phyloP scores from a whole-genome alignment of 495 filamentous ascomycete genomes.

The Xylaria grammica region DNA sequence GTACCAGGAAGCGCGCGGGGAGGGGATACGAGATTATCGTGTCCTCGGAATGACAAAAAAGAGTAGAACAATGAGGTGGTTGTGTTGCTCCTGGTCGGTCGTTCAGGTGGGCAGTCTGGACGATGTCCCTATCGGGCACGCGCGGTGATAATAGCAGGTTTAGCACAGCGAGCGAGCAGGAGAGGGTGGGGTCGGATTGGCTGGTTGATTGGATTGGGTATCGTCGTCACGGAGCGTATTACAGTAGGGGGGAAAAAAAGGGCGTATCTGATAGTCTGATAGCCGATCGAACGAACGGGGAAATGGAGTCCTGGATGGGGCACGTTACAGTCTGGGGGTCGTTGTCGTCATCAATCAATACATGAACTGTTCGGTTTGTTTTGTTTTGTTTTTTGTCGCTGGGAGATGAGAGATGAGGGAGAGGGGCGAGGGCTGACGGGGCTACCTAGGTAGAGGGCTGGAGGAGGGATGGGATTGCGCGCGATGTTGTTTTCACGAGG shows the following conservation, averaged over 20 bases:
- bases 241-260: neutral
- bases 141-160: neutral
- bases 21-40: neutral
- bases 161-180: neutral
- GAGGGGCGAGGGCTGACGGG: neutral
- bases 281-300: neutral
- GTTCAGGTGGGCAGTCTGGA: neutral
- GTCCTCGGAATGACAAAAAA: neutral
- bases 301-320: neutral
- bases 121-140: constrained; percentile 5
- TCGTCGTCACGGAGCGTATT: constrained; percentile 17
- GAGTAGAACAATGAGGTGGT: neutral
- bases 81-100: neutral
- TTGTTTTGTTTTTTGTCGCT: constrained; percentile 2
- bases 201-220: constrained; percentile 19
- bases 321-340: neutral
- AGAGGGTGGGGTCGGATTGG: constrained; percentile 16
- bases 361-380: neutral
- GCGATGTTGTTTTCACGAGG: neutral
- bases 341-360: constrained; percentile 10
- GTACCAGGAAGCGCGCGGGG: neutral
- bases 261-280: neutral
- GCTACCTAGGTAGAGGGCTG: no score
- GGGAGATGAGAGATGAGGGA: neutral
- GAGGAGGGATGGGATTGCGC: neutral